Percentiles rank a stretch among this genome's conserved stretches.
Conservation (phyloP, 352 stramenopile species). For the Phytophthora macrochlamydospora region DNA sequence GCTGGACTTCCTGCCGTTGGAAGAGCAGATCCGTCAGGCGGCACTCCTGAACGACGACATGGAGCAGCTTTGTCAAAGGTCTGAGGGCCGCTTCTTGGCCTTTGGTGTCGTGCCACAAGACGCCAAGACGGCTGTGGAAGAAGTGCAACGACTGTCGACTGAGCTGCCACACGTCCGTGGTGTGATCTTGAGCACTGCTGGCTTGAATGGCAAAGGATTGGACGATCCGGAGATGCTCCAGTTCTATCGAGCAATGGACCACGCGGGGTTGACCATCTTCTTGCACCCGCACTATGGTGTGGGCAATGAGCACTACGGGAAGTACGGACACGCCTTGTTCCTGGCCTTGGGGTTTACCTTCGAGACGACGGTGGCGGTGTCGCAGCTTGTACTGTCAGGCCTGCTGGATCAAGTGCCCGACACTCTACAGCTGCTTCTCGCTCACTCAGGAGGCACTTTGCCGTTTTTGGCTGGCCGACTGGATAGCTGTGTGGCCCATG, state of each 20-base stretch:
- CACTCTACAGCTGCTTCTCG: slow-evolving; percentile 51
- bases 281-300: slow-evolving; percentile 75
- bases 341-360: slow-evolving; percentile 72
- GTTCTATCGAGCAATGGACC: slow-evolving; percentile 54
- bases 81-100: slow-evolving; percentile 45
- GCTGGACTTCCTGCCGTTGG: slow-evolving; percentile 64
- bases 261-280: slow-evolving; percentile 55
- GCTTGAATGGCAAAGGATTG: slow-evolving; percentile 58
- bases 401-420: slow-evolving; percentile 53
- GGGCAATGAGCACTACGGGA: slow-evolving; percentile 59
- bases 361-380: slow-evolving; percentile 69
- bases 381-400: slow-evolving; percentile 60
- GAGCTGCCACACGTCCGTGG: slow-evolving; percentile 43
- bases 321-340: slow-evolving; percentile 64
- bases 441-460: slow-evolving; percentile 65
- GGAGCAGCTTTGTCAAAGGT: slow-evolving; percentile 47
- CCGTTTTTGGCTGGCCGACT: slow-evolving; percentile 65
- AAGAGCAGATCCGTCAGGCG: slow-evolving; percentile 51
- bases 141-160: slow-evolving; percentile 43
- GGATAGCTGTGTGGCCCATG: slow-evolving; percentile 67
- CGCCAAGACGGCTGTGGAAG: slow-evolving; percentile 36
- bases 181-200: slow-evolving; percentile 62
- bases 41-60: slow-evolving; percentile 62
- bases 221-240: slow-evolving; percentile 60
- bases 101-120: slow-evolving; percentile 61